Base-by-base conservation (phyloP, 768 basidiomycete species). In the Trametes punicea region DNA sequence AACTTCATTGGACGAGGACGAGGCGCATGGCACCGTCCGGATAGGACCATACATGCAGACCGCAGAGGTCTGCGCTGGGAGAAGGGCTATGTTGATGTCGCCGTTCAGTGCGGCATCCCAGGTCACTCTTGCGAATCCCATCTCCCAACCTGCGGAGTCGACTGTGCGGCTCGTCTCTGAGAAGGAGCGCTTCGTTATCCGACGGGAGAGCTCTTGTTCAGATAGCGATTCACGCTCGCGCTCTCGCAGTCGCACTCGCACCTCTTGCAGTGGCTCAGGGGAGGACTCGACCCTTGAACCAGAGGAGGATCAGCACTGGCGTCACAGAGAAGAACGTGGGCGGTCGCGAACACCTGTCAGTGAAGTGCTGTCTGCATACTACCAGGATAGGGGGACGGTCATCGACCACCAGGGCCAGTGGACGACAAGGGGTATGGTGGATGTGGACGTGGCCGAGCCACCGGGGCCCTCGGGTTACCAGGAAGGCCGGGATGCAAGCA, bases 401-500 rank as follows among this genome's bases (percentile, higher is more conserved):
- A n/a, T 46, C 15, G 46, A 45, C 23, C 44, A 27, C 29, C 51
- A 46, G n/a, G 55, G 60, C 1, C 27, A 49, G 56, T 62, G 25
- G 62, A 63, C 44, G 63, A 71, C 30, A 72, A 74, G 31, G 69
- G 71, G 16, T 75, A 80, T 40, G 75, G 46, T 20, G 21, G 46
- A 34, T 20, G 31, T 51, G n/a, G 46, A 54, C 30, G 44, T 47
- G 16, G 23, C 44, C 6, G 41, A n/a, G 18, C 42, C 15, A 20
- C 15, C 27, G 1, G 31, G 29, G 3, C 26, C 33, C 16, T 16
- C 33, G 30, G 36, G 8, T 11, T 36, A 44, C 33, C 44, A 52
- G 23, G 36, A 41, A 6, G 33, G 21, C 0, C 46, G 33, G 2
- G 46, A 34, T 8, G 26, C 0, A n/a, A n/a, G n/a, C n/a, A n/a